phyloP scores from a whole-genome alignment of 208 protist genomes.

The Wallacemonas collosoma region DNA sequence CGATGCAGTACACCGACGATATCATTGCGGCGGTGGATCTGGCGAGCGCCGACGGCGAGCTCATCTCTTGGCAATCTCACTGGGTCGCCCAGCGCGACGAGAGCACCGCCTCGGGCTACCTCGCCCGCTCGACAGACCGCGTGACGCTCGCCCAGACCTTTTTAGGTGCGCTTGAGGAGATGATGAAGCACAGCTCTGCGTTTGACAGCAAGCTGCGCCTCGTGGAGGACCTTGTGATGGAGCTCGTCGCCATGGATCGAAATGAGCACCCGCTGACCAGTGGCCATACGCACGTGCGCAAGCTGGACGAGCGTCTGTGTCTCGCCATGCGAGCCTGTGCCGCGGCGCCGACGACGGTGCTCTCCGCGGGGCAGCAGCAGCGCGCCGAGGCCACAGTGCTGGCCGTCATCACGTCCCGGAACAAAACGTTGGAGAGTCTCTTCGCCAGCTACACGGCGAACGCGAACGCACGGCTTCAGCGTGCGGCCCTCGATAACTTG shows the following conservation, averaged over 20 bases:
- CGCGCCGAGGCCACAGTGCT: conserved; percentile 17
- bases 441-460: conserved; percentile 65
- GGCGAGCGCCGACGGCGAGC: conserved; percentile 48
- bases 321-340: conserved; percentile 74
- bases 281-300: conserved; percentile 38
- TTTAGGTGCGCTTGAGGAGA: conserved; percentile 58
- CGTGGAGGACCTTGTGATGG: conserved; percentile 66
- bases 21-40: conserved; percentile 44
- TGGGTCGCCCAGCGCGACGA: conserved; percentile 14
- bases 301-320: conserved; percentile 71
- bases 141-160: conserved; percentile 83
- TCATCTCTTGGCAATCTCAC: conserved; percentile 58
- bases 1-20: conserved; percentile 46
- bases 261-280: conserved; percentile 48
- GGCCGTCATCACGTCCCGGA: conserved; percentile 30
- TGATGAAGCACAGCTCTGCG: conserved; percentile 60
- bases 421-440: conserved; percentile 42
- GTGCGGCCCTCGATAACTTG: conserved; percentile 74
- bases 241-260: conserved; percentile 66
- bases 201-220: conserved; percentile 44
- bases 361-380: conserved; percentile 33
- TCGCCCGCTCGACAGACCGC: conserved; percentile 58
- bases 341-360: conserved; percentile 41
- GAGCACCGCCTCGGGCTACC: conserved; percentile 23
- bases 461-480: conserved; percentile 66